Conservation (phyloP, 805 yeast genomes). For the Candida xiaguanensis region DNA sequence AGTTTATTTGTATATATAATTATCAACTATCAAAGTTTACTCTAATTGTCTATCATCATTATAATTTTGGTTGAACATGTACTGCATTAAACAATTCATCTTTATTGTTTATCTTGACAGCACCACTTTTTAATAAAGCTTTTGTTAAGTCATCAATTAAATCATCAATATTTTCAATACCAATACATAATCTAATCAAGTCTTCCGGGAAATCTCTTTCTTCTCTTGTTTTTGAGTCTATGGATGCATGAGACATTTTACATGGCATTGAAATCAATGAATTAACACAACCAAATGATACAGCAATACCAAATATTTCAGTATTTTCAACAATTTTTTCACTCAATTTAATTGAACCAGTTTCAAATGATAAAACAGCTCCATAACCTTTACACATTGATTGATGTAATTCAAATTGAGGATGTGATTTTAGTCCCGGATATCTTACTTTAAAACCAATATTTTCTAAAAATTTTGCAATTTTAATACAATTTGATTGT, state of each 20-base stretch:
- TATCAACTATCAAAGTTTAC: conserved; percentile 1
- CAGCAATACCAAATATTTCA: conserved; percentile 81
- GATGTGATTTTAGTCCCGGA: conserved; percentile 81
- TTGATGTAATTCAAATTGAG: conserved; percentile 75
- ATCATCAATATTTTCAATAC: conserved; percentile 82
- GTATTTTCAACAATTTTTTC: conserved; percentile 74
- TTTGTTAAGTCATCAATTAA: conserved; percentile 73
- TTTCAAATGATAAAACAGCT: conserved; percentile 84
- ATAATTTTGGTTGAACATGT: conserved; percentile 25
- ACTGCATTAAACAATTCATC: conserved; percentile 41
- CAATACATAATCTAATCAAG: conserved; percentile 82
- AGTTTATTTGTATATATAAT: too few species aligned
- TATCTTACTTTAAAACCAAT: conserved; percentile 76
- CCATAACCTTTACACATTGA: conserved; percentile 82
- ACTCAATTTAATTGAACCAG: conserved; percentile 65
- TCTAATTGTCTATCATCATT: neutral
- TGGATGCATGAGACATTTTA: conserved; percentile 95
- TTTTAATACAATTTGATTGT: conserved; percentile 70
- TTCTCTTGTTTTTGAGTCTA: conserved; percentile 79
- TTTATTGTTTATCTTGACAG: conserved; percentile 37
- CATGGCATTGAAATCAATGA: conserved; percentile 92
- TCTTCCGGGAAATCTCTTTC: conserved; percentile 93
- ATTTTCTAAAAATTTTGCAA: conserved; percentile 69
- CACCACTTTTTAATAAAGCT: conserved; percentile 68
- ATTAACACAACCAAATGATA: conserved; percentile 92